Conservation (phyloP, 2,329 filamentous ascomycete species). For the Scorias spongiosa region DNA sequence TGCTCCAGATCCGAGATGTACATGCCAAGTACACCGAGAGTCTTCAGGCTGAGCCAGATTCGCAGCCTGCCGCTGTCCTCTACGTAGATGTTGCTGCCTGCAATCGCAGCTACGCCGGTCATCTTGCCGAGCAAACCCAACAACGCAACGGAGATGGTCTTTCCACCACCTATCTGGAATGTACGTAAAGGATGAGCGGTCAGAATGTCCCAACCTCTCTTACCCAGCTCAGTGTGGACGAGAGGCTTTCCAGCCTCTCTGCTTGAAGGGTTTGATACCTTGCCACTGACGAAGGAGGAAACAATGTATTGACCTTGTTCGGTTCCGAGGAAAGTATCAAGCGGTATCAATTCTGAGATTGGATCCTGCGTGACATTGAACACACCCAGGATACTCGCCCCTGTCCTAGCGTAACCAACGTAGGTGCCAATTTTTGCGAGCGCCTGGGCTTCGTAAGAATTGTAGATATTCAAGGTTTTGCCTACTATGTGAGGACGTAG, state of each 20-base stretch:
- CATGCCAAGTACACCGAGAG: constrained; percentile 61
- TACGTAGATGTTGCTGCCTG: constrained; percentile 44
- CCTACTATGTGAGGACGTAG: constrained; percentile 64
- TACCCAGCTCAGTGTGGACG: constrained; percentile 46
- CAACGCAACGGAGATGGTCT: constrained; percentile 43
- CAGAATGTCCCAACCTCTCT: constrained; percentile 65
- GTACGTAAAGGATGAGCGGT: constrained; percentile 52
- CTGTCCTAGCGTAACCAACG: constrained; percentile 50
- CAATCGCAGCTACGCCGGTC: constrained; percentile 69
- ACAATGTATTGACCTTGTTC: constrained; percentile 52
- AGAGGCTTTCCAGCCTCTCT: constrained; percentile 29
- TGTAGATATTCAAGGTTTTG: constrained; percentile 58
- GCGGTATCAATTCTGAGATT: constrained; percentile 52
- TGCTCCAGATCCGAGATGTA: constrained; percentile 57
- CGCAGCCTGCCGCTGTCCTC: constrained; percentile 45
- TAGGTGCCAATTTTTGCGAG: constrained; percentile 69
- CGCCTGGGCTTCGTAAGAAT: constrained; percentile 55
- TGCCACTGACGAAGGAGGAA: constrained; percentile 53
- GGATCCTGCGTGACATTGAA: constrained; percentile 61
- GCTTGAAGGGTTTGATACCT: constrained; percentile 39
- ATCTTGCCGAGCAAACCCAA: constrained; percentile 77
- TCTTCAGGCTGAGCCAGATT: constrained; percentile 59
- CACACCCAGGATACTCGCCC: constrained; percentile 62
- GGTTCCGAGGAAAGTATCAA: constrained; percentile 61
- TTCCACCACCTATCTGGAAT: constrained; percentile 32